A percentile compares a stretch with the other conserved stretches of the same genome.
phyloP scores from a whole-genome alignment of 2,329 filamentous ascomycete genomes.

The Escovopsis sp. region DNA sequence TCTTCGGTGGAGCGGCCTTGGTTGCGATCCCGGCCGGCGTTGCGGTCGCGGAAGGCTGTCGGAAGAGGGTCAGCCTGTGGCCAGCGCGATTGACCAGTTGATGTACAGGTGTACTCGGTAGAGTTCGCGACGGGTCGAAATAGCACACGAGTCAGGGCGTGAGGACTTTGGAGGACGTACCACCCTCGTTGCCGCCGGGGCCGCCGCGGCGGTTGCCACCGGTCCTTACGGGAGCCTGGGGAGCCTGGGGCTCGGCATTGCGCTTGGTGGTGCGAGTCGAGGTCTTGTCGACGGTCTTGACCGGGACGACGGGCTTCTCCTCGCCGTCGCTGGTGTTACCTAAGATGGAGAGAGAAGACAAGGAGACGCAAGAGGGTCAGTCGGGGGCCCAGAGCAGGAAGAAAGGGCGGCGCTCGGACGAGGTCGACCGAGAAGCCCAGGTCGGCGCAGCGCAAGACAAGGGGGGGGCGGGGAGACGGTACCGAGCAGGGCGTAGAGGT shows the following conservation, averaged over 20 bases:
- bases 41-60: slow-evolving; percentile 77
- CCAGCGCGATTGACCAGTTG: no score
- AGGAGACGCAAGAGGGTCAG: slow-evolving; percentile 3
- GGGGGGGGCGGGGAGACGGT: slow-evolving; percentile 26
- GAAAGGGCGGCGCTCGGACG: slow-evolving; percentile 6
- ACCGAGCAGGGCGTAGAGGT: slow-evolving; percentile 98
- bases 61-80: slow-evolving; percentile 5
- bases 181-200: slow-evolving; percentile 67
- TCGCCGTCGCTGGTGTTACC: slow-evolving; percentile 47
- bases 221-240: slow-evolving; percentile 40
- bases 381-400: slow-evolving; percentile 1
- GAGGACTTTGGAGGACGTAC: slow-evolving; percentile 47
- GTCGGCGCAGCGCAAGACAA: slow-evolving; percentile 8
- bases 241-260: slow-evolving; percentile 63
- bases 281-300: slow-evolving; percentile 81
- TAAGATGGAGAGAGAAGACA: slow-evolving; percentile 15
- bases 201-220: slow-evolving; percentile 34
- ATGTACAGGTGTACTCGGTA: no score
- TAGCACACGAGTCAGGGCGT: background rate
- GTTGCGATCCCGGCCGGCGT: slow-evolving; percentile 69
- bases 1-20: slow-evolving; percentile 66
- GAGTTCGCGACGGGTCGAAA: slow-evolving; percentile 1
- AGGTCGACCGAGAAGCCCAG: background rate
- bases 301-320: slow-evolving; percentile 63
- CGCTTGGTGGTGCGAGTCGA: slow-evolving; percentile 63